Percentiles rank a stretch among this genome's conserved stretches.
phyloP scores from a whole-genome alignment of 2,329 filamentous ascomycete species.

The Basipetospora chlamydospora region DNA sequence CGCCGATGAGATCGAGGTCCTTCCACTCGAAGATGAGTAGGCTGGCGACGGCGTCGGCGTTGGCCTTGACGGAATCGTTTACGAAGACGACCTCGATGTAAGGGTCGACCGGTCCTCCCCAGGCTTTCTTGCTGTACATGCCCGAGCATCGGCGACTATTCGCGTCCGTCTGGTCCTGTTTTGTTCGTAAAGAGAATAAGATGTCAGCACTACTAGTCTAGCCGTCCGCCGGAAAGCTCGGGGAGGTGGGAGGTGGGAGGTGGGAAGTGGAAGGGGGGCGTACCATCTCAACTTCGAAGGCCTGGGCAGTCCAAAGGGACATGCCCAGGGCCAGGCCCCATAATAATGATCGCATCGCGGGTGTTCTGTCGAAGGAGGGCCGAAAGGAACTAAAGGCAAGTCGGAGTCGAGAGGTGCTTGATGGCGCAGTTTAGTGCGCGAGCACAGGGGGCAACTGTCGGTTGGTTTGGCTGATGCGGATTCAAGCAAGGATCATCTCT shows the following conservation, averaged over 20 bases:
- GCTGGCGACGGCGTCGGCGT: constrained; percentile 60
- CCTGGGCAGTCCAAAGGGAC: constrained; percentile 37
- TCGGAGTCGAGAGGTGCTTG: background rate
- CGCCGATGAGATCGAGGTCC: constrained; percentile 67
- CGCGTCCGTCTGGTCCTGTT: constrained; percentile 58
- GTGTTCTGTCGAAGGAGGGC: constrained; percentile 1
- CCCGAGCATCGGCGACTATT: constrained; percentile 76
- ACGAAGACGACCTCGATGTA: constrained; percentile 79
- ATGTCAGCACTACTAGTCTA: no score
- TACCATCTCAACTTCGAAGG: constrained; percentile 46
- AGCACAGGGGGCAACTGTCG: no score
- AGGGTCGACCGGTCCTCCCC: constrained; percentile 78
- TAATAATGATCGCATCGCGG: constrained; percentile 40
- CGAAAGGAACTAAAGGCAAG: background rate
- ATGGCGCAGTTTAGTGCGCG: no score
- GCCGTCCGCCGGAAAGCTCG: constrained; percentile 1
- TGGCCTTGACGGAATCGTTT: constrained; percentile 38
- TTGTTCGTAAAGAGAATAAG: background rate
- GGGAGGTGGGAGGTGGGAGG: constrained; percentile 6
- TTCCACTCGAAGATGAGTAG: constrained; percentile 90
- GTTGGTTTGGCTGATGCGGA: no score
- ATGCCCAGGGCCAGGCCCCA: constrained; percentile 34
- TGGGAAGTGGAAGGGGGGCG: constrained; percentile 9
- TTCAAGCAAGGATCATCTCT: no score
- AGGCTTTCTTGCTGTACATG: constrained; percentile 85